These are phyloP conservation scores for Pleurotus ostreatus DNA, from an alignment of 768 basidiomycete species.

Conservation along the genomic window DNA sequence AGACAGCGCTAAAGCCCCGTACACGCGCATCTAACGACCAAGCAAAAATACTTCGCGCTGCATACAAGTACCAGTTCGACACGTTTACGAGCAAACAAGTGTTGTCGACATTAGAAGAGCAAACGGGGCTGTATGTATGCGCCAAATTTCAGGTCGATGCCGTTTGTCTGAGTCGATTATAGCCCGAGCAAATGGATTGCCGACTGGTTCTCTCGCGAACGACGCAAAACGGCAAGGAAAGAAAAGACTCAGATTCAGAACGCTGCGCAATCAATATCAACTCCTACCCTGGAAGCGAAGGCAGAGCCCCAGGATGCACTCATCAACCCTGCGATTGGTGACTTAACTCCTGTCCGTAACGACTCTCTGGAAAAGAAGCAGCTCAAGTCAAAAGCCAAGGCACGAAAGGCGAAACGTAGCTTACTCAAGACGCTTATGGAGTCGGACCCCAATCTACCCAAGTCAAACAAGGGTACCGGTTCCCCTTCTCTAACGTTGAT, in stretches of 20 bases:
- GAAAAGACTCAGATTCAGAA: not conserved
- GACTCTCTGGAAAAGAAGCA: not conserved
- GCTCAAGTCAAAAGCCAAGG: not conserved
- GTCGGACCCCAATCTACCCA: not conserved
- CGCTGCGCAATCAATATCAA: not conserved
- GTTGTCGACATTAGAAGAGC: not conserved
- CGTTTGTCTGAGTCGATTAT: not conserved
- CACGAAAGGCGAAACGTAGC: not conserved
- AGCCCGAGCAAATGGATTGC: constrained; percentile 5
- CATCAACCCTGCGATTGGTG: not conserved
- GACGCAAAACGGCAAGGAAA: not conserved
- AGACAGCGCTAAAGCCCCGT: not conserved
- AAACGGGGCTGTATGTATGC: constrained; percentile 6
- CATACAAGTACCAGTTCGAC: not conserved
- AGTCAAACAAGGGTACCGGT: not conserved
- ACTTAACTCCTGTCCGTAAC: not conserved
- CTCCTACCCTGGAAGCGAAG: not conserved
- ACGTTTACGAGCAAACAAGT: not conserved
- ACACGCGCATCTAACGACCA: not conserved
- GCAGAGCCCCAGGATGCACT: not conserved
- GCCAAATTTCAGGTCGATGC: not conserved
- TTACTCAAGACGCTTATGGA: not conserved
- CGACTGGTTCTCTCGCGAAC: constrained; percentile 1
- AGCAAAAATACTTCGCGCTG: not conserved
- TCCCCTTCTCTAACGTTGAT: not conserved